Evolutionary conservation across 2,329 filamentous ascomycete genomes (phyloP), one percentile per base, ranked within the genome.

Genomic region (Ceratocystis eucalypticola): DNA sequence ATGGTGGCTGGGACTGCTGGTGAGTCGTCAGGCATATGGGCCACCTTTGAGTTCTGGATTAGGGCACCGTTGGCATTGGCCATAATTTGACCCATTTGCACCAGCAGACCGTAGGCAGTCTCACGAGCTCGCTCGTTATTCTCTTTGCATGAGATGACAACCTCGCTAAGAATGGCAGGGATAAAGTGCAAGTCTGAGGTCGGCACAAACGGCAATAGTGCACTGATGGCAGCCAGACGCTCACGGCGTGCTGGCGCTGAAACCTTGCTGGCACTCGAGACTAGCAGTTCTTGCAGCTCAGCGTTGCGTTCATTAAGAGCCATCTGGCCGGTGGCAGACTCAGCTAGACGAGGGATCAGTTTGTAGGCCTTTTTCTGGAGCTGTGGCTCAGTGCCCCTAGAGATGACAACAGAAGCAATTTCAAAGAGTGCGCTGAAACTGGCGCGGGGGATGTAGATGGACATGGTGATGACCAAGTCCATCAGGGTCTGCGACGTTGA

Each of bases 281-380:
- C 76, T 46, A 99, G 80, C 62, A 99, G 80, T n/a, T 83, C 76
- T 75, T 96, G 93, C 22, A 99, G 79, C 72, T 96, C 91, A 0
- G 76, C 75, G 70, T 84, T 90, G 65, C 92, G 85, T 72, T 92
- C 87, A 69, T 82, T 76, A 1, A 99, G 81, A 2, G 93, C 92
- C n/a, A 80, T 77, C 70, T 83, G 84, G 59, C 94, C 94, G 62
- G 82, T 83, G 44, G 89, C 84, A 1, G 92, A 96, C 70, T 89
- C 88, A 1, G 89, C 88, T 50, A 99, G 83, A 65, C 94, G 87
- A 2, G 94, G 93, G 63, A 99, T 95, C 64, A 99, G 83, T 79
- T 97, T 97, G 80, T 99, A 99, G 0, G 94, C 93, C 77, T 99
- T 99, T 84, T 99, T 99, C 75, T 97, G 93, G 45, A 99, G 79